Base-by-base conservation (phyloP, 331 rosid species). In the Malus hybrid region DNA sequence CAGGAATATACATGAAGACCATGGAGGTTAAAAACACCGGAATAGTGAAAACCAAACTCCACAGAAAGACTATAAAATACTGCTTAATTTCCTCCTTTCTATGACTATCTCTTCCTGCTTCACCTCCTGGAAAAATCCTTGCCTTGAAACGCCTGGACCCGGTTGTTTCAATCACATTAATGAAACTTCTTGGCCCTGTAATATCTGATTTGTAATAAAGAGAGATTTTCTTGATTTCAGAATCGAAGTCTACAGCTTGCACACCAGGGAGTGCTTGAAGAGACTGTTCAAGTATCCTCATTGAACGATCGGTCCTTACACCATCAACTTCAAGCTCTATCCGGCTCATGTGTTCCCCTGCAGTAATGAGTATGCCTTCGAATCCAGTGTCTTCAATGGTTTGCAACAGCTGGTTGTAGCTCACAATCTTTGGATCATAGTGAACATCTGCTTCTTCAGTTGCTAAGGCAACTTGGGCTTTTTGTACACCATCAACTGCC, bases 11-110 rank as follows among this genome's bases (percentile, higher is more conserved):
- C 92, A 86, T 93, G 64, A 93, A 79, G 65, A 93, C 88, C 97
- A 90, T 93, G 83, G 97, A 93, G 65, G 90, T 85, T 65, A 93
- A 72, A 82, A 91, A 93, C 18, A 93, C 85, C 0, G 97, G 97
- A 78, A 89, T 52, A 2, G 98, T 90, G 66, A 93, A 90, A 61
- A 90, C 80, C 87, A 93, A 79, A 83, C 97, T 93, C 98, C 95
- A 90, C 53, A 87, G 11, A 75, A 93, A 90, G 36, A 82, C 88
- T 80, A 68, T 77, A 28, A 85, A 86, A 70, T 93, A 89, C 42
- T 84, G 88, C 69, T 78, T 85, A 71, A 88, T 93, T 81, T 93
- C 98, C 26, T 82, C 77, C 14, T 71, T 67, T 77, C 88, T 85
- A 52, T 82, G 85, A 73, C 63, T 50, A 48, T 82, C 87, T 57